Percentiles rank a stretch among this genome's conserved stretches.
Conservation (phyloP, 2,329 filamentous ascomycete species). For the Tolypocladium capitatum region DNA sequence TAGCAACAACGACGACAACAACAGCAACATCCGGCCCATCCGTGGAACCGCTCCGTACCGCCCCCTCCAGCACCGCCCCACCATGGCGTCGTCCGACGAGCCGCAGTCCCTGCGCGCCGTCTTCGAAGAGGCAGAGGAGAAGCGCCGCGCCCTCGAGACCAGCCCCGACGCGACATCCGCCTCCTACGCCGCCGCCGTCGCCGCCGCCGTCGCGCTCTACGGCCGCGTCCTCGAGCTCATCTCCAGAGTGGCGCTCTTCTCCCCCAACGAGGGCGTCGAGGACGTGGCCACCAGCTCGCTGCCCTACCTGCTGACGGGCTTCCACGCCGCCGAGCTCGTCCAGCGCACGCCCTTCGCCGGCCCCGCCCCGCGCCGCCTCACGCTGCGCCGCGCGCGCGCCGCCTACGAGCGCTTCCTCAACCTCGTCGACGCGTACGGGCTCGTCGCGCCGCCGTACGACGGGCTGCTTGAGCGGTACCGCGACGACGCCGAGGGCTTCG, state of each 20-base stretch:
- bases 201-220: slow-evolving; percentile 55
- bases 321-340: slow-evolving; percentile 66
- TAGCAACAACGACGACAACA: neutral
- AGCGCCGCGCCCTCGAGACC: slow-evolving; percentile 45
- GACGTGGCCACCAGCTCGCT: slow-evolving; percentile 77
- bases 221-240: slow-evolving; percentile 58
- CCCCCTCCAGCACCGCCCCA: neutral
- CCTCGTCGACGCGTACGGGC: slow-evolving; percentile 63
- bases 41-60: too few species aligned
- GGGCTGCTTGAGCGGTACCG: slow-evolving; percentile 60
- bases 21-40: neutral
- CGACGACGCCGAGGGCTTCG: slow-evolving; percentile 60
- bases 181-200: slow-evolving; percentile 54
- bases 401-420: slow-evolving; percentile 70
- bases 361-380: slow-evolving; percentile 42
- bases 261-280: slow-evolving; percentile 75
- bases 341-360: slow-evolving; percentile 47
- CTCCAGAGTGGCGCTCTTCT: slow-evolving; percentile 68
- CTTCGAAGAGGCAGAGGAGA: slow-evolving; percentile 36
- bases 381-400: slow-evolving; percentile 50
- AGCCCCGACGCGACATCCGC: slow-evolving; percentile 52
- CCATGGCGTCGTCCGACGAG: slow-evolving; percentile 18
- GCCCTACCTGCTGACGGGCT: slow-evolving; percentile 70
- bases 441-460: slow-evolving; percentile 52
- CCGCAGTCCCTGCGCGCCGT: slow-evolving; percentile 36